Percentiles rank a stretch among this genome's conserved stretches.
Conservation (phyloP, 306 rosid genomes). For the Gleditsia sinensis region DNA sequence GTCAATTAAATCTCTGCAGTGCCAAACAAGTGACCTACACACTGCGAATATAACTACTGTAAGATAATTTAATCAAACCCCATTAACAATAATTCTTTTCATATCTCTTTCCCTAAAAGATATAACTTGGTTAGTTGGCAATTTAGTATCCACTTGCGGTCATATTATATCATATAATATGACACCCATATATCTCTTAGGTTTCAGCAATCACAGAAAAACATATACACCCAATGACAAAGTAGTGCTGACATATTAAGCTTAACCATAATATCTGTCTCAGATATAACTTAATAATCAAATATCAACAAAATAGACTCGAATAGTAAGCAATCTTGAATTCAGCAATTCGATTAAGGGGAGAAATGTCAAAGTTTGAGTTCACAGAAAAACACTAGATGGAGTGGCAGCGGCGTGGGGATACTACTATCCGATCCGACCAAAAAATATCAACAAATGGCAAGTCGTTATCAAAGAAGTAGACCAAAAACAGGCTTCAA, state of each 20-base stretch:
- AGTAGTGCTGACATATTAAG: background rate
- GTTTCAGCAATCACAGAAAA: background rate
- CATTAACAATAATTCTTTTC: background rate
- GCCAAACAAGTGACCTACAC: background rate
- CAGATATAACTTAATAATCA: background rate
- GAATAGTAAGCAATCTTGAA: too few species aligned
- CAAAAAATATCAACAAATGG: background rate
- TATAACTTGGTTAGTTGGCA: background rate
- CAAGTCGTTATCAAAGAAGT: background rate
- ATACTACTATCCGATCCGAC: too few species aligned
- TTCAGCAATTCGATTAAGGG: too few species aligned
- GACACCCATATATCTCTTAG: conserved; percentile 7
- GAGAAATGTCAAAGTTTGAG: too few species aligned
- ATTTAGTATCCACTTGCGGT: background rate
- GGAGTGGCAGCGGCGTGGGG: too few species aligned
- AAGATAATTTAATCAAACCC: conserved; percentile 10
- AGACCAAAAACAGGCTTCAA: background rate
- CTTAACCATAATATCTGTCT: background rate
- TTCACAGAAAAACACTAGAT: too few species aligned
- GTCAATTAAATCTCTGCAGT: background rate
- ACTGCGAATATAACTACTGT: background rate
- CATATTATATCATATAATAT: background rate
- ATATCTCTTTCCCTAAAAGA: conserved; percentile 2
- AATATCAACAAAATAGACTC: background rate
- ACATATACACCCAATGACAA: background rate